phyloP scores from a whole-genome alignment of 2,329 filamentous ascomycete genomes.

The Diaporthe ilicicola region DNA sequence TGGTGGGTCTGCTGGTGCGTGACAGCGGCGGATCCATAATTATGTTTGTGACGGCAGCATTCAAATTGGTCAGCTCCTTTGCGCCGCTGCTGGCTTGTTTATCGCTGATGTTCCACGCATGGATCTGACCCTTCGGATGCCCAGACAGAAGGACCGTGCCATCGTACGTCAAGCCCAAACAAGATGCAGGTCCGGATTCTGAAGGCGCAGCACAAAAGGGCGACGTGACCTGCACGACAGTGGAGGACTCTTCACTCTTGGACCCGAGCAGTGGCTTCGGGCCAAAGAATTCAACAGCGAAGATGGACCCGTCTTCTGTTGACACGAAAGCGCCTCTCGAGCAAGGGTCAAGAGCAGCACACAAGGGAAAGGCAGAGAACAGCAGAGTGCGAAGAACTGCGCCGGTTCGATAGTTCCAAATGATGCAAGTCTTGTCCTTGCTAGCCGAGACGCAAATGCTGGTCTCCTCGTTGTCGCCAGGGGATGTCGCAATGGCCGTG shows the following conservation, averaged over 20 bases:
- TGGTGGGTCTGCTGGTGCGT: slow-evolving; percentile 49
- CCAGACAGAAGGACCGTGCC: slow-evolving; percentile 82
- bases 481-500: slow-evolving; percentile 69
- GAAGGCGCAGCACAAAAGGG: slow-evolving; percentile 66
- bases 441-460: slow-evolving; percentile 87
- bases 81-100: slow-evolving; percentile 63
- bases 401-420: slow-evolving; percentile 91
- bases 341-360: slow-evolving; percentile 80
- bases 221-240: slow-evolving; percentile 62
- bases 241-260: slow-evolving; percentile 61
- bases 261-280: slow-evolving; percentile 64
- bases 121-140: slow-evolving; percentile 80
- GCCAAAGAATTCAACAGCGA: slow-evolving; percentile 77
- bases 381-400: slow-evolving; percentile 82
- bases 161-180: slow-evolving; percentile 81
- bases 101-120: slow-evolving; percentile 81
- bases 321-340: slow-evolving; percentile 84
- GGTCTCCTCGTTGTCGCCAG: slow-evolving; percentile 72
- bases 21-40: slow-evolving; percentile 72
- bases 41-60: slow-evolving; percentile 84
- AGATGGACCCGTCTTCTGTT: slow-evolving; percentile 82
- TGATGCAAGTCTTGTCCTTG: slow-evolving; percentile 85
- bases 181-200: slow-evolving; percentile 72
- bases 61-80: slow-evolving; percentile 74
- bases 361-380: slow-evolving; percentile 76